These are phyloP conservation scores for Dictyostelium capitatum DNA, from an alignment of 78 protist species.

Conservation along the genomic window DNA sequence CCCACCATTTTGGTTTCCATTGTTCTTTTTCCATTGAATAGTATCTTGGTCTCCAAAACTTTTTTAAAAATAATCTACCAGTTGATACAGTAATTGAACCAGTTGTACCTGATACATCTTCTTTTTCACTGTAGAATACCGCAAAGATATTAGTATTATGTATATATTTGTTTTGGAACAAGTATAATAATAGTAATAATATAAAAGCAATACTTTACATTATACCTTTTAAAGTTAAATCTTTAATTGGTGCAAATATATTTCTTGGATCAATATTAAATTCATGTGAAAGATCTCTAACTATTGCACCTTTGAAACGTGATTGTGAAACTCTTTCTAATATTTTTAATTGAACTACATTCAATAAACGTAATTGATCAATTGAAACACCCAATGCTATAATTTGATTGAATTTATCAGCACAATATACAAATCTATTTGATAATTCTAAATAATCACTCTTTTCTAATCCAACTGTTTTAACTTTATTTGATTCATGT, in stretches of 20 bases:
- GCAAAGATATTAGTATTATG: neutral
- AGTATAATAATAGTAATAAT: neutral
- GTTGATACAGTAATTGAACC: neutral
- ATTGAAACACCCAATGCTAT: neutral
- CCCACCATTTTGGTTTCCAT: neutral
- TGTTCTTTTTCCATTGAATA: neutral
- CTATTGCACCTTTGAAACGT: neutral
- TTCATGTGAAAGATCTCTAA: neutral
- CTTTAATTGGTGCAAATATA: slow-evolving; percentile 18
- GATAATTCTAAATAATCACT: neutral
- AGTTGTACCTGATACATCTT: neutral
- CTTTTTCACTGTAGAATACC: neutral
- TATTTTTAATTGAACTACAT: neutral
- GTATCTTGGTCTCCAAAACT: neutral
- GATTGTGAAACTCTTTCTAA: neutral
- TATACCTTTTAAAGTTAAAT: slow-evolving; percentile 3
- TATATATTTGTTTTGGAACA: neutral
- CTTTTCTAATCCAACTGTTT: neutral
- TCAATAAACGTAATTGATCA: neutral
- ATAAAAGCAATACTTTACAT: neutral
- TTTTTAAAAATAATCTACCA: slow-evolving; percentile 7
- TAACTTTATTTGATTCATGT: neutral
- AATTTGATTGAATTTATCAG: neutral
- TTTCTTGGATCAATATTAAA: slow-evolving; percentile 30
- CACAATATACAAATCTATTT: neutral